These are phyloP conservation scores for Setomelanomma holmii DNA, from an alignment of 2,329 filamentous ascomycete genomes.

Conservation along the genomic window DNA sequence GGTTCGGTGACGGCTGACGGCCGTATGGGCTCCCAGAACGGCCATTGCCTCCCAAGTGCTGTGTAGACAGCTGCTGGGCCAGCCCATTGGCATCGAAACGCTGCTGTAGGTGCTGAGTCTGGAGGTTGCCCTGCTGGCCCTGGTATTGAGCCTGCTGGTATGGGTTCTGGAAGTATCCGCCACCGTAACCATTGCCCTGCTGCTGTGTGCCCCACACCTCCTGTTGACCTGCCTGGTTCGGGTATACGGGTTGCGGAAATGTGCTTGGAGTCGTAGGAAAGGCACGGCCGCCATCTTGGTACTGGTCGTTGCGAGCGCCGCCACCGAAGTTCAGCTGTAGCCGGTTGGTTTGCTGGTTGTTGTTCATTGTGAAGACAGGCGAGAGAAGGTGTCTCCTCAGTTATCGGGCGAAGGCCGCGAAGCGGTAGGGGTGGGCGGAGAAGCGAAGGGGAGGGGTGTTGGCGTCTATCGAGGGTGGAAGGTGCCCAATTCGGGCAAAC, in stretches of 20 bases:
- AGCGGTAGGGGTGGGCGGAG: constrained; percentile 12
- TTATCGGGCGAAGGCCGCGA: constrained; percentile 4
- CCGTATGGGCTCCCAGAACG: constrained; percentile 73
- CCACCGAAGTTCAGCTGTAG: constrained; percentile 60
- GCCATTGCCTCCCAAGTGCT: constrained; percentile 80
- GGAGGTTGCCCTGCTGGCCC: constrained; percentile 57
- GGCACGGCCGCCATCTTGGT: constrained; percentile 54
- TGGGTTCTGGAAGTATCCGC: constrained; percentile 60
- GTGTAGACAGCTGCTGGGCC: constrained; percentile 95
- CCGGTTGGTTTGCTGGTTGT: constrained; percentile 52
- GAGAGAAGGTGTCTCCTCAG: constrained; percentile 2
- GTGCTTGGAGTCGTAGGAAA: constrained; percentile 83
- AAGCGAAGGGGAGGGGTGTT: constrained; percentile 8
- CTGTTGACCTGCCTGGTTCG: constrained; percentile 65
- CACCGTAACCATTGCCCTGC: constrained; percentile 51
- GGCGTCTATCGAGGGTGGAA: constrained; percentile 12
- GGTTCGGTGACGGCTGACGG: constrained; percentile 70
- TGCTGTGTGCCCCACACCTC: constrained; percentile 64
- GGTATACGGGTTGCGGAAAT: constrained; percentile 88
- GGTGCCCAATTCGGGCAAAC: constrained; percentile 10
- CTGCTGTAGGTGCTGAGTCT: constrained; percentile 60
- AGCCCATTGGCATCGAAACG: constrained; percentile 82
- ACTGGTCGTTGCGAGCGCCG: constrained; percentile 48
- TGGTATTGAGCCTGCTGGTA: constrained; percentile 55
- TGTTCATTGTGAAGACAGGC: constrained; percentile 38